Conservation (phyloP, 495 filamentous ascomycete species). For the Aspergillus nanangensis region DNA sequence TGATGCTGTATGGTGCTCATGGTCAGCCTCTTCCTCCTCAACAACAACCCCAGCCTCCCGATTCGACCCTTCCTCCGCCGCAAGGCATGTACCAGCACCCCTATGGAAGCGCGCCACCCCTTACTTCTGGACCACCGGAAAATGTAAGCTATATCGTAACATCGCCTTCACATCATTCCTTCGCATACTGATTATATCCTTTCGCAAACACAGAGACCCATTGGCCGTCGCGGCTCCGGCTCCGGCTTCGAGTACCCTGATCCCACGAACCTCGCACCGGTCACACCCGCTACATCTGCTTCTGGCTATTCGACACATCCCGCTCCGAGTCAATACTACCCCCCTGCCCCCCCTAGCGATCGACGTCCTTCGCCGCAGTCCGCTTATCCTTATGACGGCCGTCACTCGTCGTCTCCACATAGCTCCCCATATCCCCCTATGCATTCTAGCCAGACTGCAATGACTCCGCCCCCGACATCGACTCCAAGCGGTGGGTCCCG, state of each 20-base stretch:
- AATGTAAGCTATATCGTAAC: slow-evolving; percentile 36
- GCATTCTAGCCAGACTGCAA: slow-evolving; percentile 27
- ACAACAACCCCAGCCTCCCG: slow-evolving; percentile 42
- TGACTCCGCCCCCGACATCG: slow-evolving; percentile 37
- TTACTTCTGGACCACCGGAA: slow-evolving; percentile 38
- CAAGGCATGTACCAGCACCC: slow-evolving; percentile 41
- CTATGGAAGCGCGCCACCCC: slow-evolving; percentile 38
- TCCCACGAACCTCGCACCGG: slow-evolving; percentile 49
- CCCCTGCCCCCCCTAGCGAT: slow-evolving; percentile 37
- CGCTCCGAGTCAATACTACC: slow-evolving; percentile 43
- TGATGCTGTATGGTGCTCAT: slow-evolving; percentile 67
- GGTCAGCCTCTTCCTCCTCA: slow-evolving; percentile 66
- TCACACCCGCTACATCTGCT: slow-evolving; percentile 45
- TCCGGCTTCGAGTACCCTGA: slow-evolving; percentile 51
- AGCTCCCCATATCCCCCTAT: slow-evolving; percentile 45
- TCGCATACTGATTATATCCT: slow-evolving; percentile 1
- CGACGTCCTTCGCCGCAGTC: slow-evolving; percentile 49
- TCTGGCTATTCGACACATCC: slow-evolving; percentile 45
- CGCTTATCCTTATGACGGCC: slow-evolving; percentile 41
- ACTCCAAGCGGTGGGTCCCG: slow-evolving; percentile 36
- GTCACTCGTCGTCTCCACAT: slow-evolving; percentile 48
- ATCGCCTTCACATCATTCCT: slow-evolving; percentile 8
- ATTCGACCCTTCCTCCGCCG: slow-evolving; percentile 46
- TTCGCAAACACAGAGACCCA: slow-evolving; percentile 30
- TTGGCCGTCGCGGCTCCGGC: slow-evolving; percentile 42